Evolutionary conservation across 805 yeast species (phyloP), one percentile per base, ranked within the genome.

Genomic region (Cyberlindnera misumaiensis): DNA sequence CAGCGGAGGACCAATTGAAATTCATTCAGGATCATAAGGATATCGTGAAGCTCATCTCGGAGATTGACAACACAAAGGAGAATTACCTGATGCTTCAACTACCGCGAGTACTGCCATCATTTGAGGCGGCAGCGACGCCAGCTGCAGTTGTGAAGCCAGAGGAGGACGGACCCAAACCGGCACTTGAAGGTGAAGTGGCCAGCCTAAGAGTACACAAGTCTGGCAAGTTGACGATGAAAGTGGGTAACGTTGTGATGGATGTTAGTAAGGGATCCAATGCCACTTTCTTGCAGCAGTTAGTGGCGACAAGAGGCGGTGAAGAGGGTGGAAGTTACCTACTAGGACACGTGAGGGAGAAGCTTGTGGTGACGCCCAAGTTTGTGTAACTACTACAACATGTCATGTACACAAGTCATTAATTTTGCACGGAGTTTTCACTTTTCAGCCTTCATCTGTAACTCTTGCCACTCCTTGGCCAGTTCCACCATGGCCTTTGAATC

Each of bases 121-220:
- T 65, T 36, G 52, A 55, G 31, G 33, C 39, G 31, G 49, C 20
- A 25, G 40, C 24, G 28, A 30, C 42, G 17, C 38, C 42, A 12
- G 32, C 34, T 11, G 32, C 36, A 11, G 30, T 11, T 15, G 36
- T 28, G 12, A 36, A 32, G 11, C 35, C 22, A 12, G 45, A 35
- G 11, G 29, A 22, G 5, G 44, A 35, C 2, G 13, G 31, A 24
- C 28, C 41, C 12, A 47, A 46, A 9, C 28, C 39, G n/a, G 45
- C 44, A 11, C 48, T 39, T 16, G 60, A 63, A 29, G 96, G 96
- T 2, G 67, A 67, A 39, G 68, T 87, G 28, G 97, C 97, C 5
- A 68, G 73, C 9, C 53, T 90, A 26, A 74, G 90, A 39, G 67
- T 80, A 33, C 96, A 89, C 58, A 75, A 80, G 52, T 85, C 96